Evolutionary conservation across 225 moss, liverwort and hornwort species (phyloP).

Genomic region (Anthoceros angustus): DNA sequence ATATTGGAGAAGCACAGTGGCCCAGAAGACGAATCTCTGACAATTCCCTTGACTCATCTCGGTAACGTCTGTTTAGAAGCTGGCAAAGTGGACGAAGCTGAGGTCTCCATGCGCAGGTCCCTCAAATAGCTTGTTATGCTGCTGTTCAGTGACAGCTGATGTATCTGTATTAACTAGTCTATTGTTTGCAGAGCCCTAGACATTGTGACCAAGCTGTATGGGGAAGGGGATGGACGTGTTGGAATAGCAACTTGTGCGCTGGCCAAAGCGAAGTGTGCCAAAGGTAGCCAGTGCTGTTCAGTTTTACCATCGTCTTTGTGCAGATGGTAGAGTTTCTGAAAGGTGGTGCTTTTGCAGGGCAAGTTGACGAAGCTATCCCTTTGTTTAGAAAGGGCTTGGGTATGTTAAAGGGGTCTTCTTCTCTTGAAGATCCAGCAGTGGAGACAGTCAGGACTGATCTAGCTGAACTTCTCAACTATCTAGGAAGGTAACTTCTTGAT

Average conservation of each 20-base stretch:
- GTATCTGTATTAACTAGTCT: background rate
- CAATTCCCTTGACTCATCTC: constrained; percentile 69
- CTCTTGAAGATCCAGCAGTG: constrained; percentile 58
- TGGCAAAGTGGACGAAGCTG: constrained; percentile 49
- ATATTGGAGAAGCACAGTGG: constrained; percentile 49
- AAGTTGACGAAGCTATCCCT: constrained; percentile 58
- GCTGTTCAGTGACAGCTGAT: background rate
- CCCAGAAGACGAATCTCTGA: constrained; percentile 37
- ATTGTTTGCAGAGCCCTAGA: constrained; percentile 47
- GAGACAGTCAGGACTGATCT: constrained; percentile 77
- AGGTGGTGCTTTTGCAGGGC: constrained; percentile 20
- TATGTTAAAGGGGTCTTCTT: constrained; percentile 56
- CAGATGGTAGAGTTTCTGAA: background rate
- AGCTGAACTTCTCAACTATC: constrained; percentile 57
- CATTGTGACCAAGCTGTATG: constrained; percentile 47
- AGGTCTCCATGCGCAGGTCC: constrained; percentile 43
- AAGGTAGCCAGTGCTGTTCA: constrained; percentile 19
- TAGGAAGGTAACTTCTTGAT: constrained; percentile 34
- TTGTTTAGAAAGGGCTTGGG: constrained; percentile 57
- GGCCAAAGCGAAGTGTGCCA: constrained; percentile 50
- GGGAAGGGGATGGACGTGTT: constrained; percentile 54
- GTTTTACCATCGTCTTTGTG: background rate
- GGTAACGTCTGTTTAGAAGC: constrained; percentile 65
- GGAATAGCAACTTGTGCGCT: constrained; percentile 81
- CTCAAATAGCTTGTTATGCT: background rate